Evolutionary conservation across 2,329 filamentous ascomycete genomes (phyloP).

Genomic region (Alternaria hordeiaustralica): DNA sequence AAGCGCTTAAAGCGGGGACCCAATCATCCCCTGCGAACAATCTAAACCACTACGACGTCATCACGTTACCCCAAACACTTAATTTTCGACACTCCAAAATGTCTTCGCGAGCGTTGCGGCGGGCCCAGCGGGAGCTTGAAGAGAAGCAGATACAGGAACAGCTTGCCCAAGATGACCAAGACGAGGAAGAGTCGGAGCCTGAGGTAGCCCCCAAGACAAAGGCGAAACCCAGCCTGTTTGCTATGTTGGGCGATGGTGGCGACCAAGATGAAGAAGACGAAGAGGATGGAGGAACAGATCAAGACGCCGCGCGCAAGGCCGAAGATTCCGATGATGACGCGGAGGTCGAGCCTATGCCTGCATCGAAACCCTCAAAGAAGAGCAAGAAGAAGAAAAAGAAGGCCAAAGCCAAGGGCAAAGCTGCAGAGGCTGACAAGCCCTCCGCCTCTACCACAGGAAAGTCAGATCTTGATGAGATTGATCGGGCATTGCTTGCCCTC

Average conservation of each 20-base stretch:
- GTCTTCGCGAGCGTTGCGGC: slow-evolving; percentile 71
- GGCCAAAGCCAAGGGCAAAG: slow-evolving; percentile 60
- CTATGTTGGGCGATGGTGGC: slow-evolving; percentile 52
- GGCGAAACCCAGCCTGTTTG: slow-evolving; percentile 54
- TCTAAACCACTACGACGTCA: slow-evolving; percentile 25
- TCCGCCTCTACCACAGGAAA: slow-evolving; percentile 30
- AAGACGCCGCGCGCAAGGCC: slow-evolving; percentile 34
- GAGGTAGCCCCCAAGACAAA: slow-evolving; percentile 37
- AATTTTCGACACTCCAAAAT: slow-evolving; percentile 49
- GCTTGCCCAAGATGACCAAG: slow-evolving; percentile 43
- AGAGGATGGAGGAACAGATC: slow-evolving; percentile 38
- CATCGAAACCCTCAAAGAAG: slow-evolving; percentile 47
- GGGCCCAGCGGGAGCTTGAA: slow-evolving; percentile 67
- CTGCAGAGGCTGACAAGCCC: slow-evolving; percentile 25
- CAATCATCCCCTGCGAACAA: slow-evolving; percentile 17
- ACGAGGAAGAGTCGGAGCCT: slow-evolving; percentile 50
- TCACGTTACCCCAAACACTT: slow-evolving; percentile 15
- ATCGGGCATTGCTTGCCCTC: slow-evolving; percentile 67
- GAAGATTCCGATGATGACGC: slow-evolving; percentile 34
- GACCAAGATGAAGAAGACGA: slow-evolving; percentile 49
- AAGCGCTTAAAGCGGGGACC: slow-evolving; percentile 11
- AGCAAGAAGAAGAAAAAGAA: slow-evolving; percentile 70
- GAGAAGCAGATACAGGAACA: slow-evolving; percentile 58
- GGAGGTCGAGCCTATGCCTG: slow-evolving; percentile 25
- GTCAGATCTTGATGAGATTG: slow-evolving; percentile 67